Conservation (phyloP, 805 yeast species). For the Henningerozyma blattae region DNA sequence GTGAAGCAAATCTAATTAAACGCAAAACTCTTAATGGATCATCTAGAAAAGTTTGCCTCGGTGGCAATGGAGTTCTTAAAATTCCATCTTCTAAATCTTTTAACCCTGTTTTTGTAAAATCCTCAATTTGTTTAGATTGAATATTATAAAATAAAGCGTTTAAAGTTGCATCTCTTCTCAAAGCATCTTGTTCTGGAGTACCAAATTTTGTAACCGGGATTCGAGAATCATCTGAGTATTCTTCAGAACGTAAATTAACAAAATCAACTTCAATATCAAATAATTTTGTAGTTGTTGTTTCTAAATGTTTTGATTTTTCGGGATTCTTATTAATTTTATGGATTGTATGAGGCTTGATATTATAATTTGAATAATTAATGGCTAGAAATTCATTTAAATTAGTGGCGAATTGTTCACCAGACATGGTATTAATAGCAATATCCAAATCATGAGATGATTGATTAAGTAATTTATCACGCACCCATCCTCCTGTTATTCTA, state of each 20-base stretch:
- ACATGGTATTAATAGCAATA: slow-evolving; percentile 71
- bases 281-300: slow-evolving; percentile 86
- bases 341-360: slow-evolving; percentile 30
- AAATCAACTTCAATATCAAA: slow-evolving; percentile 84
- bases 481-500: slow-evolving; percentile 98
- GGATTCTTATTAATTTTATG: slow-evolving; percentile 89
- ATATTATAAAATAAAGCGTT: slow-evolving; percentile 88
- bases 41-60: slow-evolving; percentile 76
- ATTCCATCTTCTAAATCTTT: slow-evolving; percentile 59
- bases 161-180: slow-evolving; percentile 88
- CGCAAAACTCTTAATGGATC: slow-evolving; percentile 89
- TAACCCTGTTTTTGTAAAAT: slow-evolving; percentile 67
- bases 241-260: slow-evolving; percentile 82
- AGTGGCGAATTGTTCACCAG: slow-evolving; percentile 80
- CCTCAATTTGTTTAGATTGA: slow-evolving; percentile 59
- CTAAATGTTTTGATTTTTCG: slow-evolving; percentile 90
- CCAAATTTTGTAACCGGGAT: slow-evolving; percentile 82
- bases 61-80: slow-evolving; percentile 79
- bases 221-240: slow-evolving; percentile 69
- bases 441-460: slow-evolving; percentile 77
- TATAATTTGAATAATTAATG: slow-evolving; percentile 23
- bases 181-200: slow-evolving; percentile 84
- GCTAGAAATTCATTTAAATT: slow-evolving; percentile 41
- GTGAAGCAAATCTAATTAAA: slow-evolving; percentile 73
- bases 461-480: slow-evolving; percentile 83